Percentiles rank a stretch among this genome's conserved stretches.
Conservation (phyloP, 805 yeast genomes). For the Blastobotrys robertii region DNA sequence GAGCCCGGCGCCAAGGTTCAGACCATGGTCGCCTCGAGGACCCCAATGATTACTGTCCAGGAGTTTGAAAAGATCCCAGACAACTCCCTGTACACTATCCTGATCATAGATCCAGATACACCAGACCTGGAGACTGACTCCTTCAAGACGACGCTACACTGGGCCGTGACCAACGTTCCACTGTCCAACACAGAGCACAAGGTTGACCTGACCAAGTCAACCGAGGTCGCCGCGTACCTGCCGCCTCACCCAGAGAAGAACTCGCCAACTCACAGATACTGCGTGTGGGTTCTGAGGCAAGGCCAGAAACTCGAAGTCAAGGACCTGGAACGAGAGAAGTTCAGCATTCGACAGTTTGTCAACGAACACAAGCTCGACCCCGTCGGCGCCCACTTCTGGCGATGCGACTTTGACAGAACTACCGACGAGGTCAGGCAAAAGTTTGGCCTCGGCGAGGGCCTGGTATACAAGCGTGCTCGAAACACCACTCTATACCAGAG, state of each 20-base stretch:
- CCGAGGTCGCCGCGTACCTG: constrained; percentile 44
- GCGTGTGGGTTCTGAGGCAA: constrained; percentile 89
- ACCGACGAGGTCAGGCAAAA: constrained; percentile 56
- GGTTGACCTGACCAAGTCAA: constrained; percentile 29
- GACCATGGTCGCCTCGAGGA: constrained; percentile 58
- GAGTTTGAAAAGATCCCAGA: constrained; percentile 49
- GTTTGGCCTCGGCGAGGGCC: constrained; percentile 67
- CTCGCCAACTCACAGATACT: constrained; percentile 69
- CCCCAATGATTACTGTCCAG: constrained; percentile 70
- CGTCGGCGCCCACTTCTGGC: constrained; percentile 88
- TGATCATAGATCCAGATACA: constrained; percentile 84
- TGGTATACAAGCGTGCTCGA: constrained; percentile 36
- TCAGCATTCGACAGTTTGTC: constrained; percentile 66
- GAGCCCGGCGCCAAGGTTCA: constrained; percentile 73
- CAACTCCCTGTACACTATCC: constrained; percentile 57
- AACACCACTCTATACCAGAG: background rate
- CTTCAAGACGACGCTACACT: constrained; percentile 61
- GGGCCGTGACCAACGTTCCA: constrained; percentile 64
- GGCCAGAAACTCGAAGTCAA: constrained; percentile 9
- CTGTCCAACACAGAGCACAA: constrained; percentile 48
- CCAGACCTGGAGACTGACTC: constrained; percentile 67
- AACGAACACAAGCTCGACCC: constrained; percentile 48
- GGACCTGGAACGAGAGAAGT: constrained; percentile 36
- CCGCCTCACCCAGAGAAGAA: constrained; percentile 92
- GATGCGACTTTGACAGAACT: constrained; percentile 73